Evolutionary conservation across 2,329 filamentous ascomycete genomes (phyloP).

Genomic region (Penicillium vulpinum): DNA sequence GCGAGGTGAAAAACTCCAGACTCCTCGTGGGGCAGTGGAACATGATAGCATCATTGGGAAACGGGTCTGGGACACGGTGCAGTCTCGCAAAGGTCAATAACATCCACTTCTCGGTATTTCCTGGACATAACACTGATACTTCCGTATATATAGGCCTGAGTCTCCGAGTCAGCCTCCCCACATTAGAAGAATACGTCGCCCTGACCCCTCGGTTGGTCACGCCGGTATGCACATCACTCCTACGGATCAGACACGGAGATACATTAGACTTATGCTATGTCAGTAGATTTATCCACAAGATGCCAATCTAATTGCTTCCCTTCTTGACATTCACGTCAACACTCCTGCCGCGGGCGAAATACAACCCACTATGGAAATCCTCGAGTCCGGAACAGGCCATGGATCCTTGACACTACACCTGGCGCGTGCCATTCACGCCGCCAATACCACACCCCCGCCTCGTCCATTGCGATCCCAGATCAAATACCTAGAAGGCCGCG

Average conservation of each 20-base stretch:
- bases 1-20: slow-evolving; percentile 37
- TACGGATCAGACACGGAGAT: background rate
- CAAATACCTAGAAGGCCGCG: slow-evolving; percentile 29
- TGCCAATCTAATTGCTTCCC: slow-evolving; percentile 70
- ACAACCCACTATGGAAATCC: slow-evolving; percentile 64
- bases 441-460: slow-evolving; percentile 58
- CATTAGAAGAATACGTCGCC: slow-evolving; percentile 71
- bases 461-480: slow-evolving; percentile 40
- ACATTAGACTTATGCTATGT: slow-evolving; percentile 11
- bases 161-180: slow-evolving; percentile 62
- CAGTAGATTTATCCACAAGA: slow-evolving; percentile 71
- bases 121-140: background rate
- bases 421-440: slow-evolving; percentile 72
- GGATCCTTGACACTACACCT: slow-evolving; percentile 75
- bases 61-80: slow-evolving; percentile 58
- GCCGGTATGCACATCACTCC: slow-evolving; percentile 55
- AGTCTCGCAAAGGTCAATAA: slow-evolving; percentile 51
- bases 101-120: background rate
- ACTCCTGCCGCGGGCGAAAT: slow-evolving; percentile 35
- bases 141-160: slow-evolving; percentile 33
- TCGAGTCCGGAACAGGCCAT: slow-evolving; percentile 85
- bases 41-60: slow-evolving; percentile 65
- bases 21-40: slow-evolving; percentile 39
- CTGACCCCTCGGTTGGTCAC: slow-evolving; percentile 70
- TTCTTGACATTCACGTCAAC: slow-evolving; percentile 70